Base-by-base conservation (phyloP, 1,284 basidiomycete species). In the Cryptococcus maquisensis region DNA sequence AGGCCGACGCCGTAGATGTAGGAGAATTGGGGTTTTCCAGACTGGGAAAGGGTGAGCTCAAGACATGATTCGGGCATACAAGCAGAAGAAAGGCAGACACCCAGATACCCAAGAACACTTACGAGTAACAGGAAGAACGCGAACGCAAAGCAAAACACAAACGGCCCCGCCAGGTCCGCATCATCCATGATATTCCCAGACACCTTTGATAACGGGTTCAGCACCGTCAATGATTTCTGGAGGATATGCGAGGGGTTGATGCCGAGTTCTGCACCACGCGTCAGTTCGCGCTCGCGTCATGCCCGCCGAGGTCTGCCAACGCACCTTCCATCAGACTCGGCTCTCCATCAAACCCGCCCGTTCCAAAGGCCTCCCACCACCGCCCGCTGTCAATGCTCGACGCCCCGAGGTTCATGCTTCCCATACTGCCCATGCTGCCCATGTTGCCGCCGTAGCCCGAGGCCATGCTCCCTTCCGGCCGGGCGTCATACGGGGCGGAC, bases 141-240 rank as follows among this genome's bases (percentile, higher is more conserved):
- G 75, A 98, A 98, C 68, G 90, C 90, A 71, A 79, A 90, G 70
- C 87, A 87, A 78, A 98, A 98, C 13, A 98, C 83, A 43, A 98
- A 83, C 6, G 96, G 96, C 0, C 96, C 96, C 9, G 95, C 94
- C 26, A 99, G 82, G 77, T 99, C 96, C 40, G 95, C 93, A 70
- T 99, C 96, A 76, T 99, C 96, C 96, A 99, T 99, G 66, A 99
- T 97, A 66, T 85, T 88, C 59, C 90, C 88, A 65, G 98, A 90
- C 55, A 97, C 86, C 56, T 81, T 81, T 60, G 85, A 83, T 26
- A 98, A 78, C 1, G 96, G 96, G 68, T 98, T 98, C 54, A 99
- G 84, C 3, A 98, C 96, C 0, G 96, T 92, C 76, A 95, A 78
- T 15, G 92, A 90, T 79, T 98, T 98, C 57, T 86, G 86, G 46